A percentile compares a stretch with the other conserved stretches of the same genome.
These are phyloP conservation scores for Chaetomiaceae sp. DNA, from an alignment of 2,329 filamentous ascomycete genomes.

Conservation along the genomic window DNA sequence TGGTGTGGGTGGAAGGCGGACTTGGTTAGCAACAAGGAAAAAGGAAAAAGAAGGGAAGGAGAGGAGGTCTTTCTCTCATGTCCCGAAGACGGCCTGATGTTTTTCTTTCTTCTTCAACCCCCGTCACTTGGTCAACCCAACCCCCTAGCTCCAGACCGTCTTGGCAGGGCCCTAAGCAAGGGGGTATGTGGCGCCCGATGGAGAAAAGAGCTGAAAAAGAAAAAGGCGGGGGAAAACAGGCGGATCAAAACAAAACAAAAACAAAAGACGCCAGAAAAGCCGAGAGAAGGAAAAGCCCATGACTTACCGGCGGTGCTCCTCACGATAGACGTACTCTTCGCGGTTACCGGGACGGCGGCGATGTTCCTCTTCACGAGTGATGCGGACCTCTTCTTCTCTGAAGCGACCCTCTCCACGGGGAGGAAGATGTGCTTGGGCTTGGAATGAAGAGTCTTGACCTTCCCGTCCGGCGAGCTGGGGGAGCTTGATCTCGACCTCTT, in stretches of 20 bases:
- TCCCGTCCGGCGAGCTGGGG: slow-evolving; percentile 91
- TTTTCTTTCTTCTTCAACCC: slow-evolving; percentile 6
- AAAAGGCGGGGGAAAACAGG: slow-evolving; percentile 12
- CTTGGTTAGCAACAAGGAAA: slow-evolving; percentile 13
- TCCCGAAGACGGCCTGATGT: not conserved
- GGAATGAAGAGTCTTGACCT: slow-evolving; percentile 81
- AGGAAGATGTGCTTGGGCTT: slow-evolving; percentile 57
- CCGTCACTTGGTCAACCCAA: slow-evolving; percentile 24
- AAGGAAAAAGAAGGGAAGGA: slow-evolving; percentile 8
- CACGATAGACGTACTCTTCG: slow-evolving; percentile 45
- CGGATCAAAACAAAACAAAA: slow-evolving; percentile 7
- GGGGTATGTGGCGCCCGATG: slow-evolving; percentile 3
- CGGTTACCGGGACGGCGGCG: slow-evolving; percentile 66
- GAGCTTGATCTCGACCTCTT: slow-evolving; percentile 84
- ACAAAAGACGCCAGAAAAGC: slow-evolving; percentile 12
- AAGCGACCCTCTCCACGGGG: slow-evolving; percentile 54
- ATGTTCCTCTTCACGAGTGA: slow-evolving; percentile 73
- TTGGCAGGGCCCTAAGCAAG: slow-evolving; percentile 16
- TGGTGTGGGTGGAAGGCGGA: slow-evolving; percentile 24
- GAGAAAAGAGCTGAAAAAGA: slow-evolving; percentile 9
- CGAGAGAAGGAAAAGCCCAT: no score
- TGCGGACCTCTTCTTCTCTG: slow-evolving; percentile 79
- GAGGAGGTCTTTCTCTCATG: not conserved
- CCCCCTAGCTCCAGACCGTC: slow-evolving; percentile 14
- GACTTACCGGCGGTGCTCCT: slow-evolving; percentile 51